These are phyloP conservation scores for Rhizophora apiculata DNA, from an alignment of 345 rosid species.

Conservation along the genomic window DNA sequence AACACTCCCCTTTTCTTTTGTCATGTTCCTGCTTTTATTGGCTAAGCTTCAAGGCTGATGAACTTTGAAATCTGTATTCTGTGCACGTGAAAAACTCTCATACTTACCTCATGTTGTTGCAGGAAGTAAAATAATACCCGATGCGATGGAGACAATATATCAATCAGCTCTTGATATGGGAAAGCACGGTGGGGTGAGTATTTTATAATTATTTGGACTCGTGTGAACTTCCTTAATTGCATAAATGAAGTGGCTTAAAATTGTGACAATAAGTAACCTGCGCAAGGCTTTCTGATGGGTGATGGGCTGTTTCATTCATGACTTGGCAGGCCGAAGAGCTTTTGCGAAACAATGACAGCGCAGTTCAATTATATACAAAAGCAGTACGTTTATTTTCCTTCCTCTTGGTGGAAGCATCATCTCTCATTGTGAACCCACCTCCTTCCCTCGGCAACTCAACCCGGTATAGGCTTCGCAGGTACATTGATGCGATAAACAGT, in stretches of 20 bases:
- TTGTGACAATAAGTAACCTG: background rate
- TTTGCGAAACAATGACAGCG: constrained; percentile 64
- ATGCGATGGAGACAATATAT: constrained; percentile 92
- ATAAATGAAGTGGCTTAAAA: no score
- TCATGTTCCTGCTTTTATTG: no score
- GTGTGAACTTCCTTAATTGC: no score
- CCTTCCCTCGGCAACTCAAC: constrained; percentile 84
- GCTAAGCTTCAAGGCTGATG: no score
- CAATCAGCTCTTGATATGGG: constrained; percentile 87
- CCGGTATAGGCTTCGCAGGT: constrained; percentile 59
- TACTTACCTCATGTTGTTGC: constrained; percentile 15
- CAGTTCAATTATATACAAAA: constrained; percentile 56
- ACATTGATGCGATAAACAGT: constrained; percentile 66
- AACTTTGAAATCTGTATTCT: no score
- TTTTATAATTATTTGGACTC: constrained; percentile 10
- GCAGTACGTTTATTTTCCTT: constrained; percentile 71
- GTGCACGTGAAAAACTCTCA: background rate
- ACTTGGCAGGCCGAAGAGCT: constrained; percentile 67
- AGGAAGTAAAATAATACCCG: constrained; percentile 83
- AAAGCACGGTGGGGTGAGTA: constrained; percentile 73
- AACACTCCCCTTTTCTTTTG: no score
- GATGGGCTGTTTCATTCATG: constrained; percentile 3
- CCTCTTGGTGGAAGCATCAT: constrained; percentile 88
- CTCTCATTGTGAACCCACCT: constrained; percentile 80
- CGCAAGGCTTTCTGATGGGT: no score